Evolutionary conservation across 1,284 basidiomycete species (phyloP).

Genomic region (Athelia sp.): DNA sequence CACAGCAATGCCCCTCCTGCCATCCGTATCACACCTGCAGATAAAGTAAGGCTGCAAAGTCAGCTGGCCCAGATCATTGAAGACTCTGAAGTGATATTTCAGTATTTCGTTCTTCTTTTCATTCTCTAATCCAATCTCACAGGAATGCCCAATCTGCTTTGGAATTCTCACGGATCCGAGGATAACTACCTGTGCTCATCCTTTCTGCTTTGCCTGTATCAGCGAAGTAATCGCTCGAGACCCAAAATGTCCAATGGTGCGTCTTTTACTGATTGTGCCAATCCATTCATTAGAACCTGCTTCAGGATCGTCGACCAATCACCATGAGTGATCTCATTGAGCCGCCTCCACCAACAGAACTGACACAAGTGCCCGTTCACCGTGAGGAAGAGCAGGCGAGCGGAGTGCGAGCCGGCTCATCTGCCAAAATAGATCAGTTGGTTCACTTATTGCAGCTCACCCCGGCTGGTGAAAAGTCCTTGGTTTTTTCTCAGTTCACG

Average conservation of each 20-base stretch:
- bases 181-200: slow-evolving; percentile 77
- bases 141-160: slow-evolving; percentile 80
- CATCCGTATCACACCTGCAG: slow-evolving; percentile 40
- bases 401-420: slow-evolving; percentile 48
- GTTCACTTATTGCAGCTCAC: slow-evolving; percentile 68
- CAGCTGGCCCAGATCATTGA: slow-evolving; percentile 67
- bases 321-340: slow-evolving; percentile 59
- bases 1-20: slow-evolving; percentile 21
- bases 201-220: slow-evolving; percentile 74
- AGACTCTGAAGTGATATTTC: slow-evolving; percentile 50
- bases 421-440: slow-evolving; percentile 81
- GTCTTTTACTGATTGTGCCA: slow-evolving; percentile 6
- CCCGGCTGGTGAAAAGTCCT: slow-evolving; percentile 66
- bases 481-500: slow-evolving; percentile 86
- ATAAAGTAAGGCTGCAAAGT: slow-evolving; percentile 53
- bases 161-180: slow-evolving; percentile 59
- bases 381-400: slow-evolving; percentile 38
- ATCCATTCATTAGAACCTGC: slow-evolving; percentile 6
- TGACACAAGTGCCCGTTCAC: slow-evolving; percentile 51
- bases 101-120: too few species aligned
- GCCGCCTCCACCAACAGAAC: slow-evolving; percentile 58
- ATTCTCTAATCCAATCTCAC: too few species aligned
- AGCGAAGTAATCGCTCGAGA: slow-evolving; percentile 62
- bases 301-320: slow-evolving; percentile 70
- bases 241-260: slow-evolving; percentile 76